Evolutionary conservation across 257 asterid species (phyloP), one percentile per base, ranked within the genome.

Genomic region (Eucommia ulmoides): DNA sequence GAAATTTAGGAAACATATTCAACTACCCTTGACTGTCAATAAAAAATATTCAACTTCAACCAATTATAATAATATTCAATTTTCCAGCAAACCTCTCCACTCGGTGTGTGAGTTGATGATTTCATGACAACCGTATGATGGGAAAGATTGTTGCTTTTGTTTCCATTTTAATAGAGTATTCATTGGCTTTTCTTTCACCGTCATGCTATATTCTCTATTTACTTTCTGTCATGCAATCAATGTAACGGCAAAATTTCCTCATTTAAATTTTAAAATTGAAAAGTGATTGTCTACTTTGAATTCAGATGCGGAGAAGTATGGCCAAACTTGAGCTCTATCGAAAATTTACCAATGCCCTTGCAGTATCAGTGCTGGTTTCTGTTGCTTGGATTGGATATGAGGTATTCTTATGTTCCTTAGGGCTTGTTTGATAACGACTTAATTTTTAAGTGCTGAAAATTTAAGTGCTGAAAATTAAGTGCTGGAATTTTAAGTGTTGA

Each of bases 331-430:
- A 86, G 79, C 92, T 86, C 22, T 86, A 86, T 45, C 73, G 96
- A 45, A 89, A 82, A 65, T 85, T 89, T 59, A 85, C 97, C 47
- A 89, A 89, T 58, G 51, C 93, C 58, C 74, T 89, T 26, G 96
- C 98, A 46, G 71, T 82, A 26, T 74, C 93, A 22, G 84, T 89
- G 70, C 71, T 89, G 60, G 74, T 89, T 42, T 85, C 96, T 19
- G 91, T 89, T 58, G 96, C 92, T 57, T 89, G 98, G 98, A 85
- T 89, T 52, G 98, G 98, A 49, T 89, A 82, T 65, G 98, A 89
- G 94, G 98, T 89, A 71, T 41, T 23, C 41, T 3, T 47, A 15
- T 14, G 48, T 42, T 21, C 65, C 33, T 22, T 19, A 24, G 3
- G 44, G 16, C 33, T 23, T 3, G 22, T 21, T 18, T 26, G 38